Conservation (phyloP, 176 grass and related monocot genomes). For the Carex littledalei region DNA sequence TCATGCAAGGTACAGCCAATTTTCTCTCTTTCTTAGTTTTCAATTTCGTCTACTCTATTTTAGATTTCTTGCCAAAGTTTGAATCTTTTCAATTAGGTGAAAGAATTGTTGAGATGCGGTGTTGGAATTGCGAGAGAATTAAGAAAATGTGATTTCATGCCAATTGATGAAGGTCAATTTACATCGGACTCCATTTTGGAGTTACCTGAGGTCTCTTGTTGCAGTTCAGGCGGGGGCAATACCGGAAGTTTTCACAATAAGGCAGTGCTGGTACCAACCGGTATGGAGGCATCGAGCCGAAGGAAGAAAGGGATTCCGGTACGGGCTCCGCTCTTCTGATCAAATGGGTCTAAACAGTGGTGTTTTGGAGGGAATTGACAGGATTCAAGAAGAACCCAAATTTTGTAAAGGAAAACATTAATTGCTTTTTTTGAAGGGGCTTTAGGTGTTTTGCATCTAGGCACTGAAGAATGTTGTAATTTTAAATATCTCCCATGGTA, state of each 20-base stretch:
- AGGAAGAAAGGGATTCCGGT: slow-evolving; percentile 40
- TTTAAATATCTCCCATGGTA: not conserved
- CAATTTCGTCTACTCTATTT: not conserved
- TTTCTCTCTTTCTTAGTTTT: not conserved
- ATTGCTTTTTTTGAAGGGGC: slow-evolving; percentile 17
- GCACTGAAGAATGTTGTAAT: not conserved
- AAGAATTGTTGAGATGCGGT: slow-evolving; percentile 23
- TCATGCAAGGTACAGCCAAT: slow-evolving; percentile 34
- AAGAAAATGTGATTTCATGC: slow-evolving; percentile 36
- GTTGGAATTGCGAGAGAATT: slow-evolving; percentile 30
- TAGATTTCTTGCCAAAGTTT: not conserved
- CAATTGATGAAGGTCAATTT: slow-evolving; percentile 35
- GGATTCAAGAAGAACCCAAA: slow-evolving; percentile 25
- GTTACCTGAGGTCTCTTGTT: slow-evolving; percentile 18
- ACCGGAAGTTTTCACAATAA: not conserved
- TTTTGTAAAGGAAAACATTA: slow-evolving; percentile 22
- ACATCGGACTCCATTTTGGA: slow-evolving; percentile 37
- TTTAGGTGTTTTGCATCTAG: slow-evolving; percentile 22
- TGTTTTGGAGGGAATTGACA: slow-evolving; percentile 15
- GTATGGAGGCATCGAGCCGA: slow-evolving; percentile 17
- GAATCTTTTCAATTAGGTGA: slow-evolving; percentile 23
- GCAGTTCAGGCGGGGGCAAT: slow-evolving; percentile 11
- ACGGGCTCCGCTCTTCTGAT: slow-evolving; percentile 38
- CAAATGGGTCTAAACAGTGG: not conserved
- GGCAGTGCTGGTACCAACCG: not conserved